Conservation (phyloP, 2,329 filamentous ascomycete species). For the Furcasterigmium sp. region DNA sequence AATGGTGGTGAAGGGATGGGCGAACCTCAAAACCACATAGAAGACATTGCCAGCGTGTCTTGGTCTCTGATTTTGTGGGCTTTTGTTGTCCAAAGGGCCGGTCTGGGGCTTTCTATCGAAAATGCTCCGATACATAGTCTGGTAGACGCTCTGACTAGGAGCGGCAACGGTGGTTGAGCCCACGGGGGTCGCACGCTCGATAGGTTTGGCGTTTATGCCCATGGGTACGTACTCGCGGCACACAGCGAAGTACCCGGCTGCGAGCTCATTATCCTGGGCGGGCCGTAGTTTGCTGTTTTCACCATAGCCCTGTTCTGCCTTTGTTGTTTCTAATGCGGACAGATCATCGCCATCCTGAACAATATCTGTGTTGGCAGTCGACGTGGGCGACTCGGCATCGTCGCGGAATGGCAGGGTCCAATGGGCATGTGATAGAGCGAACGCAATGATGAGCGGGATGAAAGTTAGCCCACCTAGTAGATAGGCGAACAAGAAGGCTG, state of each 20-base stretch:
- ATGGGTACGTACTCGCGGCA: slow-evolving; percentile 89
- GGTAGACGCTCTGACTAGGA: slow-evolving; percentile 90
- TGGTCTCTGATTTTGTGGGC: slow-evolving; percentile 44
- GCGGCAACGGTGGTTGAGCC: slow-evolving; percentile 69
- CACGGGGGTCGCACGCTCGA: slow-evolving; percentile 76
- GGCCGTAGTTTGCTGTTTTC: slow-evolving; percentile 51
- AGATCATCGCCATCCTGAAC: slow-evolving; percentile 60
- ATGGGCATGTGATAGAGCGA: slow-evolving; percentile 62
- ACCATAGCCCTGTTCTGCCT: slow-evolving; percentile 47
- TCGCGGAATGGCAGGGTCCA: slow-evolving; percentile 56
- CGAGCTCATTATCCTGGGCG: slow-evolving; percentile 67
- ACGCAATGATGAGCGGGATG: slow-evolving; percentile 62
- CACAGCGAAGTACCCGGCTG: slow-evolving; percentile 91
- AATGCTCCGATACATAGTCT: slow-evolving; percentile 95
- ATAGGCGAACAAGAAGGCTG: slow-evolving; percentile 67
- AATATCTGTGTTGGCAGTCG: slow-evolving; percentile 29
- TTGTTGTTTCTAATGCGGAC: slow-evolving; percentile 55
- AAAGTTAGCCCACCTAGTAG: slow-evolving; percentile 85
- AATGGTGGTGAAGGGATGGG: no score
- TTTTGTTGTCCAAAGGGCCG: slow-evolving; percentile 42
- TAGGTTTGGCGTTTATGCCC: slow-evolving; percentile 87
- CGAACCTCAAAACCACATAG: slow-evolving; percentile 81
- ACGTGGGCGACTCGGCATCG: slow-evolving; percentile 25
- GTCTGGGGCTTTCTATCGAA: slow-evolving; percentile 70
- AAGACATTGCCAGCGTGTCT: slow-evolving; percentile 81